Evolutionary conservation across 768 basidiomycete species (phyloP).

Genomic region (Suillus lakei): DNA sequence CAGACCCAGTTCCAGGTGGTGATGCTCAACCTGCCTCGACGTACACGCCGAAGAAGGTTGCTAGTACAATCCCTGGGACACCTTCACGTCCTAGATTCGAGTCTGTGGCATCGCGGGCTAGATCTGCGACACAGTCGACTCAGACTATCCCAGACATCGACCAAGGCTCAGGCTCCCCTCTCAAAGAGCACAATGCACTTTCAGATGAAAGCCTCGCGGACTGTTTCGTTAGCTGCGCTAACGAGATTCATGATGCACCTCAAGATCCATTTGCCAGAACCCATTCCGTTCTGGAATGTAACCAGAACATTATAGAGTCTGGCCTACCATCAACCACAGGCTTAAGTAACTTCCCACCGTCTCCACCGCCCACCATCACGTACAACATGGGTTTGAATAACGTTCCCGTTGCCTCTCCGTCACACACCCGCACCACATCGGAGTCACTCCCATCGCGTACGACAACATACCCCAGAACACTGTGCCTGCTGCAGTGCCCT

Average conservation of each 20-base stretch:
- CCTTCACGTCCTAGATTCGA: constrained; percentile 22
- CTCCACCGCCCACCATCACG: background rate
- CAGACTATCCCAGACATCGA: constrained; percentile 13
- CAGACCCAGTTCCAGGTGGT: background rate
- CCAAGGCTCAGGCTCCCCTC: too few species aligned
- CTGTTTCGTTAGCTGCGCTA: background rate
- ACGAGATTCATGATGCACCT: background rate
- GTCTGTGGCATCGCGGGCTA: constrained; percentile 20
- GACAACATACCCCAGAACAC: constrained; percentile 5
- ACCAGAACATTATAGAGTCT: background rate
- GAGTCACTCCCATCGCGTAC: constrained; percentile 5
- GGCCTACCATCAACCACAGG: background rate
- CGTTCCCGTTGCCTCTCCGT: constrained; percentile 17
- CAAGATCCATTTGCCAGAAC: background rate
- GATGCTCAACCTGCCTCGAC: background rate
- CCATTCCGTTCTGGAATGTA: background rate
- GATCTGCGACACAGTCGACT: constrained; percentile 16
- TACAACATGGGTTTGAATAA: background rate
- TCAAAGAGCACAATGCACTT: too few species aligned
- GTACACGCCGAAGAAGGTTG: constrained; percentile 12
- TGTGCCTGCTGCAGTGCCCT: constrained; percentile 8
- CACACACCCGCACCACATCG: constrained; percentile 7
- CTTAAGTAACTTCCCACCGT: background rate
- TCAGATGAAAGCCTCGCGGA: too few species aligned
- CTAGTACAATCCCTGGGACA: constrained; percentile 19